Percentiles rank a stretch among this genome's conserved stretches.
These are phyloP conservation scores for Rhodotorula sp. DNA, from an alignment of 1,284 basidiomycete genomes.

Conservation along the genomic window DNA sequence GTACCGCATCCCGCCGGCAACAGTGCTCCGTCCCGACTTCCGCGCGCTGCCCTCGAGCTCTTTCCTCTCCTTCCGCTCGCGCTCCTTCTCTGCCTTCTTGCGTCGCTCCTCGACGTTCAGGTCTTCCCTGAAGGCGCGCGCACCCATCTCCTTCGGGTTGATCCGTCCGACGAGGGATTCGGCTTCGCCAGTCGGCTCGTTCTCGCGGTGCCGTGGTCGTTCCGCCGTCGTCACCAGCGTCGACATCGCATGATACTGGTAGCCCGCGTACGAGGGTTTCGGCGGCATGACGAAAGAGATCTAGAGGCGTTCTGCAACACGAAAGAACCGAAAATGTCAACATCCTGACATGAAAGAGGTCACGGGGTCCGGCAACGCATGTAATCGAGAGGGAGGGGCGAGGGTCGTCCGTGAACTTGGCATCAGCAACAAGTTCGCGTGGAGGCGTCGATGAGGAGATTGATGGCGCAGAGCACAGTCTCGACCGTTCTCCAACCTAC, in stretches of 20 bases:
- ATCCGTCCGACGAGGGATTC: constrained; percentile 91
- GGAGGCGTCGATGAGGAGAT: too few relatives aligned
- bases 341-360: too few relatives aligned
- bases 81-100: constrained; percentile 45
- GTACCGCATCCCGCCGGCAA: constrained; percentile 54
- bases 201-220: constrained; percentile 57
- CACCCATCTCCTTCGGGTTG: constrained; percentile 89
- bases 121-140: constrained; percentile 74
- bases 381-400: too few relatives aligned
- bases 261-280: constrained; percentile 27
- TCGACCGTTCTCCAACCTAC: too few relatives aligned
- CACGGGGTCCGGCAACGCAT: too few relatives aligned
- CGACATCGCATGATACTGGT: constrained; percentile 44
- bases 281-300: constrained; percentile 27
- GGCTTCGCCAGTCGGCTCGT: constrained; percentile 94
- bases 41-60: constrained; percentile 4
- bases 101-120: constrained; percentile 96
- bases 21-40: background rate
- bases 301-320: too few relatives aligned
- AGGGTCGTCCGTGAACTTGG: too few relatives aligned
- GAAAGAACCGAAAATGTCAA: too few relatives aligned
- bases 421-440: too few relatives aligned
- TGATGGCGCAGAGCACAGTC: too few relatives aligned
- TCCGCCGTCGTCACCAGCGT: constrained; percentile 47
- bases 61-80: constrained; percentile 17